Base-by-base conservation (phyloP, 225 moss, liverwort and hornwort genomes). In the Physcomitrium patens region DNA sequence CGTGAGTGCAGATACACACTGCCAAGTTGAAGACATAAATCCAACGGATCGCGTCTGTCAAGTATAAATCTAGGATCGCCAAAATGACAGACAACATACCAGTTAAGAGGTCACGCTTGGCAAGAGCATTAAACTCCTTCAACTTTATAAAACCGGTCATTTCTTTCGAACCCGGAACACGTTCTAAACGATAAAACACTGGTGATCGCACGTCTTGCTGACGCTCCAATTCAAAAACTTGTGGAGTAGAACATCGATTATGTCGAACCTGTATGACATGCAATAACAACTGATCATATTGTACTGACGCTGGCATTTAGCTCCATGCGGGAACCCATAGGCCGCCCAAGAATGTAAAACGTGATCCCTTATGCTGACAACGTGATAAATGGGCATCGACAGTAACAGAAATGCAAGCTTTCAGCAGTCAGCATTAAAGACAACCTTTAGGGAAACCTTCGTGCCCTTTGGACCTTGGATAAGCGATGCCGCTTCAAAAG, bases 171-270 rank as follows among this genome's bases (percentile, higher is more conserved):
- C 85, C 80, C 61, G 80, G 84, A 3, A 82, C 50, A 42, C 74
- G 87, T 78, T 99, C 93, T 72, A 99, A 78, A 15, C 95, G 95
- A 63, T 95, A 99, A 65, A 86, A 95, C 23, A 99, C 99, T 59
- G 99, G 95, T 57, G 91, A 93, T 51, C 90, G 86, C 53, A 95
- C 95, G 83, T 95, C 93, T 60, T 99, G 99, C 70, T 95, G 90
- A 70, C 99, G 90, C 54, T 87, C 77, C 70, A 99, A 85, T 64
- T 87, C 90, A 76, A 92, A 68, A 68, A 62, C 85, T 76, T 85
- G 83, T 44, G 89, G 83, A 23, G 81, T 55, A 61, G 78, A 89
- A 86, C 99, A 99, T n/a, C 77, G 89, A 50, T 89, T 78, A 67
- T 92, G 99, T 61, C 89, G 90, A 83, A 99, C 88, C 95, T 94